A percentile compares a stretch with the other conserved stretches of the same genome.
phyloP scores from a whole-genome alignment of 164 flowering plant genomes.

The Annona squamosa region DNA sequence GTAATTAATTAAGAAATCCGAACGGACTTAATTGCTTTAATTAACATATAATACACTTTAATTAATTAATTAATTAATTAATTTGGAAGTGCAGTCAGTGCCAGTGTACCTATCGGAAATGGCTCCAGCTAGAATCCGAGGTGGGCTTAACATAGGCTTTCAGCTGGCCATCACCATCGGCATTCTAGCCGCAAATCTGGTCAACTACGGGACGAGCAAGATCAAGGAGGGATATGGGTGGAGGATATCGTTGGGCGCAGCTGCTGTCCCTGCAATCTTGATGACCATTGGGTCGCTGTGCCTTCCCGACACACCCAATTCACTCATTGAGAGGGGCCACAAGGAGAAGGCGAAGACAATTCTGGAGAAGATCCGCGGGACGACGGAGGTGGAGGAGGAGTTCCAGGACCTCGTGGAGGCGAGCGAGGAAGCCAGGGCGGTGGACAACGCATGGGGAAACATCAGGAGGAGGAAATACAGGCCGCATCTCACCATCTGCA shows the following conservation, averaged over 20 bases:
- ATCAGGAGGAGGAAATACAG: conserved; percentile 15
- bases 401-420: conserved; percentile 18
- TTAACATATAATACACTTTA: background rate
- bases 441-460: conserved; percentile 21
- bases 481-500: conserved; percentile 19
- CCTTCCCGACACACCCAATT: conserved; percentile 24
- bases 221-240: conserved; percentile 18
- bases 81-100: conserved; percentile 11
- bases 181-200: conserved; percentile 15
- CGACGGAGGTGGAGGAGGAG: conserved; percentile 15
- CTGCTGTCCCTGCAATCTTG: conserved; percentile 16
- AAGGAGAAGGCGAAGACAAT: conserved; percentile 13
- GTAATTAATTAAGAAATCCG: background rate
- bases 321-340: conserved; percentile 18
- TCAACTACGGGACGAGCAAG: conserved; percentile 16
- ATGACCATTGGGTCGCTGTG: conserved; percentile 17
- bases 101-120: conserved; percentile 19
- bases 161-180: conserved; percentile 18
- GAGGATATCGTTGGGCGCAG: conserved; percentile 13
- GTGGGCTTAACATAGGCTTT: conserved; percentile 19
- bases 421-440: conserved; percentile 11
- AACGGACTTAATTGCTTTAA: background rate
- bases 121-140: conserved; percentile 17
- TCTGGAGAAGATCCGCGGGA: conserved; percentile 18
- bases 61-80: background rate